Evolutionary conservation across 1,139 yeast genomes (phyloP).

Genomic region (Kodamaea sp.): DNA sequence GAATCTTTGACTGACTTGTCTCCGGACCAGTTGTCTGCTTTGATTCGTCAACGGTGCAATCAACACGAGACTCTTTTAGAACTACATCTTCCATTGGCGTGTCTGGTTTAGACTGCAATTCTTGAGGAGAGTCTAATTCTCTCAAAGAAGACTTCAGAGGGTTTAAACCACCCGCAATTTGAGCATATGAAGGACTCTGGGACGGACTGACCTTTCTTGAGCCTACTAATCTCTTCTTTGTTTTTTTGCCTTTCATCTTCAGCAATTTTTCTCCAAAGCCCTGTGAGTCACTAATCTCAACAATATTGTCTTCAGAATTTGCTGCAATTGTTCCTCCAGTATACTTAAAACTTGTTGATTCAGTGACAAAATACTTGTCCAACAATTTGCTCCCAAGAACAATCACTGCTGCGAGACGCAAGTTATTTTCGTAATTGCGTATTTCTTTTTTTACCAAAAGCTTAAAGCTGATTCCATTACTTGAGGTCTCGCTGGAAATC

Average conservation of each 20-base stretch:
- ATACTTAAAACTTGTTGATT: conserved; percentile 8
- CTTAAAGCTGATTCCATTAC: background rate
- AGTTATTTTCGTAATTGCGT: conserved; percentile 22
- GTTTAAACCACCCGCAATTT: background rate
- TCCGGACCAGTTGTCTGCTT: background rate
- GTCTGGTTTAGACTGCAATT: background rate
- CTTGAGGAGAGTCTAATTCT: background rate
- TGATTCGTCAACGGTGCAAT: background rate
- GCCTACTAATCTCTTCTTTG: conserved; percentile 4
- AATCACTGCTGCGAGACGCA: conserved; percentile 24
- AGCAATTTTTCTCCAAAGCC: conserved; percentile 2
- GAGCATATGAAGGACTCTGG: background rate
- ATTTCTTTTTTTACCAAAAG: conserved; percentile 14
- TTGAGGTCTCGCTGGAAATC: background rate
- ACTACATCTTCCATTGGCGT: background rate
- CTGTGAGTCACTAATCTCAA: conserved; percentile 14
- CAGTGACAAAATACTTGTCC: conserved; percentile 12
- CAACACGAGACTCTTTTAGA: background rate
- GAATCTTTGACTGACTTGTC: conserved; percentile 12
- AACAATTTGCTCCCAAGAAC: conserved; percentile 20
- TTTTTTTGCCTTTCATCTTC: conserved; percentile 6
- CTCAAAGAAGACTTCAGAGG: background rate
- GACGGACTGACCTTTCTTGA: no score
- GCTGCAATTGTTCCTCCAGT: conserved; percentile 1
- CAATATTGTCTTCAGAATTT: conserved; percentile 5